phyloP scores from a whole-genome alignment of 2,329 filamentous ascomycete genomes.

The Daldinia eschscholtzii region DNA sequence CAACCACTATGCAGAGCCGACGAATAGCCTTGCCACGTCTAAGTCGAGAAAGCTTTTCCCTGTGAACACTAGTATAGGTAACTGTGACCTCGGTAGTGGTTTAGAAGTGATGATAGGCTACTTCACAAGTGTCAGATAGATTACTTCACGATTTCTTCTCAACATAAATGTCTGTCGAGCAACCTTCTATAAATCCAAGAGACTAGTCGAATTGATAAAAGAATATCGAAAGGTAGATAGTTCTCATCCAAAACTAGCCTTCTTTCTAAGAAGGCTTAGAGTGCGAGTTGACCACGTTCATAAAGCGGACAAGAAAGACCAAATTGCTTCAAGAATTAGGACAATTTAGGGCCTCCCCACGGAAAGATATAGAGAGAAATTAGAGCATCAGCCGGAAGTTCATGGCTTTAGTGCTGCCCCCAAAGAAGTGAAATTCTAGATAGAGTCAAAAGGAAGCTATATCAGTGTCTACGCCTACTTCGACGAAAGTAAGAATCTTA shows the following conservation, averaged over 20 bases:
- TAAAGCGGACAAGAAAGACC: not conserved
- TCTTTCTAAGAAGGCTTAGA: not conserved
- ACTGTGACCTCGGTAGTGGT: not conserved
- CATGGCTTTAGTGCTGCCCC: constrained; percentile 60
- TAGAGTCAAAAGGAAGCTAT: constrained; percentile 52
- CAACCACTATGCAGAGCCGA: not conserved
- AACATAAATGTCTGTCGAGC: constrained; percentile 2
- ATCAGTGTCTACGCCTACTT: constrained; percentile 67
- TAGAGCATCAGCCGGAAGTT: constrained; percentile 44
- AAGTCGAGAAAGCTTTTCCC: not conserved
- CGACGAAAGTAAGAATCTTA: constrained; percentile 52
- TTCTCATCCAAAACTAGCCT: not conserved
- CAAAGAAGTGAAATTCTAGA: constrained; percentile 67
- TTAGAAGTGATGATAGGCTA: not conserved
- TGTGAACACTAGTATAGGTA: not conserved
- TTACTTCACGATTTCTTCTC: not conserved
- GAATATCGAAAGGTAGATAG: not conserved
- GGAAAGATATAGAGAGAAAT: constrained; percentile 50
- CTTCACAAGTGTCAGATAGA: not conserved
- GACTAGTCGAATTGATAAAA: not conserved
- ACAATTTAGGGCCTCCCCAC: constrained; percentile 55
- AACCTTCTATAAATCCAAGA: not conserved
- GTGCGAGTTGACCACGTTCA: not conserved
- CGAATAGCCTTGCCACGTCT: not conserved
- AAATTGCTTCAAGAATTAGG: constrained; percentile 45